Evolutionary conservation across 169 alveolate species (phyloP), one percentile per base, ranked within the genome.

Genomic region (Toxoplasma gondii): DNA sequence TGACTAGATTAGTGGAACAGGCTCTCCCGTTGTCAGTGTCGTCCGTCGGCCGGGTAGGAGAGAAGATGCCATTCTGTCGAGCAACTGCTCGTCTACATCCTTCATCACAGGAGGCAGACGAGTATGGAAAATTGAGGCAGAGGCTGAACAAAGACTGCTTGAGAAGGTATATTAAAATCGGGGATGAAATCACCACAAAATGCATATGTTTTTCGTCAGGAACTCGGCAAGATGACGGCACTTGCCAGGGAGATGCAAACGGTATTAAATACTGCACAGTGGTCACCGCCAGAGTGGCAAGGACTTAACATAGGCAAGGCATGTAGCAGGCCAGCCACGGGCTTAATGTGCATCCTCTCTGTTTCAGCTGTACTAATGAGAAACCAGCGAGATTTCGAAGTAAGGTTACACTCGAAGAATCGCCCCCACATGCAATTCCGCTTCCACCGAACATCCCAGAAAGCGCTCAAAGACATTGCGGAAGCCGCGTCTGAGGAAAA

Each of bases 171-270:
- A n/a, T 2, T 10, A 2, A 16, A n/a, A 19, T 19, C 5, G 5
- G 49, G 7, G 0, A 1, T 19, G 10, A 38, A n/a, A 12, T 19
- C 1, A 4, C 44, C 27, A 7, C 12, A 10, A n/a, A 36, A 12
- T 10, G 39, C 5, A 19, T 2, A 4, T 31, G 44, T 31, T 78
- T 2, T n/a, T 29, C 45, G 27, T 31, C 86, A 78, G 86, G 86
- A 78, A n/a, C 86, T 78, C 29, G 22, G 49, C 45, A n/a, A n/a
- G 86, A n/a, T 78, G 45, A n/a, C 86, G 29, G 39, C 45, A 1
- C 86, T 78, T 78, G 86, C 86, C 49, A 78, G 45, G 43, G 86
- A 78, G n/a, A 1, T 78, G 86, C 86, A 78, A 45, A 78, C 2
- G 44, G 49, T n/a, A 45, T 38, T n/a, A 27, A 78, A 78, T 19